Evolutionary conservation across 2,329 filamentous ascomycete genomes (phyloP).

Genomic region (Capronia epimyces): DNA sequence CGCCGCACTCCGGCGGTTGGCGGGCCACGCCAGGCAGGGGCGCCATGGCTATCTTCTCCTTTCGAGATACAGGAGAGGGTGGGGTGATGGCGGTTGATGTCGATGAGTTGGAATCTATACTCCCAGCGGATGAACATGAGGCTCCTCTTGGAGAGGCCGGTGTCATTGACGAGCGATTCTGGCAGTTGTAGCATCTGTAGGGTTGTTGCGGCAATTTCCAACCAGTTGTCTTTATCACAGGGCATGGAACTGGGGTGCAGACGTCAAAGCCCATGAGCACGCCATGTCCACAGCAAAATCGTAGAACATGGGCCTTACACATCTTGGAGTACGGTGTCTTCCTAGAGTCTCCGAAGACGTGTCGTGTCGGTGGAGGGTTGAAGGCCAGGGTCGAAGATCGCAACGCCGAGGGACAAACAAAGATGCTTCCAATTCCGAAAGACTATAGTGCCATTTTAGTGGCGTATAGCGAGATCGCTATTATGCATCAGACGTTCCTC

Average conservation of each 20-base stretch:
- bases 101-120: constrained; percentile 21
- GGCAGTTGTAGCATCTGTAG: constrained; percentile 29
- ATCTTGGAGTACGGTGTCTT: constrained; percentile 13
- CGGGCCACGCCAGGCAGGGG: constrained; percentile 24
- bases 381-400: neutral
- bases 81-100: constrained; percentile 12
- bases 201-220: constrained; percentile 28
- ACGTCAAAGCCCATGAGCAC: constrained; percentile 27
- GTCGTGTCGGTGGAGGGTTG: neutral
- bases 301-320: constrained; percentile 29
- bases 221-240: constrained; percentile 25
- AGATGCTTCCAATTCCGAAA: constrained; percentile 1
- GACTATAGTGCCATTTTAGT: constrained; percentile 13
- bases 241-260: constrained; percentile 25
- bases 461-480: neutral
- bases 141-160: constrained; percentile 14
- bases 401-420: neutral
- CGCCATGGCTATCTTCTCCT: constrained; percentile 12
- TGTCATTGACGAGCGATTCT: constrained; percentile 16
- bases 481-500: neutral
- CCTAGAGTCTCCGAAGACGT: neutral
- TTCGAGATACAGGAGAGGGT: constrained; percentile 20
- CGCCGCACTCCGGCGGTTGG: constrained; percentile 23
- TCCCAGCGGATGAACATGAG: constrained; percentile 23
- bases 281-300: constrained; percentile 29